Conservation (phyloP, 176 grass and related monocot species). For the maize (Zea mays) region Zm-B73-REFERENCE-NAM-5.0 NC_050096.1:7096501-7097000, state of each 20-base stretch:
- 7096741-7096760: too few relatives aligned
- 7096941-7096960: background rate
- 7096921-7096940: background rate
- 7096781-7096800: background rate
- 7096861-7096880: conserved; percentile 3
- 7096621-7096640: too few relatives aligned
- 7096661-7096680: too few relatives aligned
- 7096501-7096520: too few relatives aligned
- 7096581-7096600: too few relatives aligned
- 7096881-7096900: background rate
- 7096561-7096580: too few relatives aligned
- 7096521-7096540: too few relatives aligned
- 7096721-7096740: too few relatives aligned
- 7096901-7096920: background rate
- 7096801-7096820: background rate
- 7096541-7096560: too few relatives aligned
- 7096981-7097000: background rate
- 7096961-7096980: background rate
- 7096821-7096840: background rate
- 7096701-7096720: background rate
- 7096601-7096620: too few relatives aligned
- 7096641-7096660: too few relatives aligned
- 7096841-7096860: background rate
- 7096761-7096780: background rate
- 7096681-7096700: too few relatives aligned